Evolutionary conservation across 129 eudicot species (phyloP).

Genomic region (Flaveria brownii): DNA sequence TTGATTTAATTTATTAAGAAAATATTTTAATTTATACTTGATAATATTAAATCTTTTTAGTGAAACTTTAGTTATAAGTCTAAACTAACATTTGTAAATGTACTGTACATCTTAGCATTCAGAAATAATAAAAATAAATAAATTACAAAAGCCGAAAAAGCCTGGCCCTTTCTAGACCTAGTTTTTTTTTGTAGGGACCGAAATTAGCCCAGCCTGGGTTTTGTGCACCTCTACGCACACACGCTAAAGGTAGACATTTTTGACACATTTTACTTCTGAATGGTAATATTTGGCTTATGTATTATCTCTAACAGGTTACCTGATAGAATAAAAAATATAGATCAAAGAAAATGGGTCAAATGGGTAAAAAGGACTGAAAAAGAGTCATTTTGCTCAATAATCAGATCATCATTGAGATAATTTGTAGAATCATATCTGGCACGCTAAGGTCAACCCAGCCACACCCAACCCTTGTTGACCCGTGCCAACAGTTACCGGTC

Average conservation of each 20-base stretch:
- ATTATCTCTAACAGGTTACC: neutral
- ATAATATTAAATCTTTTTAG: neutral
- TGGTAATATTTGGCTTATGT: neutral
- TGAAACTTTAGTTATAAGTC: neutral
- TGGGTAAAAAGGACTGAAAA: neutral
- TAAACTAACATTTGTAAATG: neutral
- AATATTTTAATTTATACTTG: neutral
- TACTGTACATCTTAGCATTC: neutral
- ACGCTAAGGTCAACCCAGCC: neutral
- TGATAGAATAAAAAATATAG: neutral
- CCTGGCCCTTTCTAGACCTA: neutral
- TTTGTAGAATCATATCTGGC: neutral
- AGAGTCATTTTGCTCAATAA: neutral
- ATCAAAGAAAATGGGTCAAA: neutral
- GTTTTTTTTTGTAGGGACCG: no score
- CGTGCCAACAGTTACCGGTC: neutral
- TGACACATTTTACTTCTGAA: no score
- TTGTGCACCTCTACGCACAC: no score
- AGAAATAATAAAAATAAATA: neutral
- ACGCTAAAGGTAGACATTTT: no score
- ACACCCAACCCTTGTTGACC: neutral
- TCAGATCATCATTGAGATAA: neutral
- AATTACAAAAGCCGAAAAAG: neutral
- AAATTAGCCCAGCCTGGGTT: neutral
- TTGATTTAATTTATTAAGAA: neutral